phyloP scores from a whole-genome alignment of 1,139 yeast genomes.

The Martiniozyma asiatica region DNA sequence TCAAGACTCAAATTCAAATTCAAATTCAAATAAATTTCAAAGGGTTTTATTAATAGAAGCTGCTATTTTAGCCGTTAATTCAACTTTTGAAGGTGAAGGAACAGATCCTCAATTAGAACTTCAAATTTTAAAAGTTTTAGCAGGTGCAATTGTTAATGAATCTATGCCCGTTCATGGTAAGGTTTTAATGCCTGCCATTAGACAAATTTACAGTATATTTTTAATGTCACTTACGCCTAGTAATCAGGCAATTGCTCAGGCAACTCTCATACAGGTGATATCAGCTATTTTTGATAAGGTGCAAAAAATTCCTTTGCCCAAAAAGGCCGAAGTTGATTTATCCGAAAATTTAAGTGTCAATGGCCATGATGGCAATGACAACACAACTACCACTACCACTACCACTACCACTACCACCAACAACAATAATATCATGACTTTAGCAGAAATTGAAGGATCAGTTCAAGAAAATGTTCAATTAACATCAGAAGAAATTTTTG shows the following conservation, averaged over 20 bases:
- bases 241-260: slow-evolving; percentile 93
- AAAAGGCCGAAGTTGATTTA: slow-evolving; percentile 5
- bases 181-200: slow-evolving; percentile 73
- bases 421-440: slow-evolving; percentile 29
- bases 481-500: slow-evolving; percentile 34
- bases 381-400: not conserved
- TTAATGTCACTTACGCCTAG: slow-evolving; percentile 69
- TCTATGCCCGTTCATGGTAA: slow-evolving; percentile 87
- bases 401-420: no score
- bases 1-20: slow-evolving; percentile 16
- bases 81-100: slow-evolving; percentile 84
- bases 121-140: slow-evolving; percentile 84
- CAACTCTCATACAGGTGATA: slow-evolving; percentile 83
- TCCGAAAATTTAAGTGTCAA: no score
- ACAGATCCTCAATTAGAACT: slow-evolving; percentile 82
- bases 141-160: slow-evolving; percentile 74
- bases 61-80: slow-evolving; percentile 74
- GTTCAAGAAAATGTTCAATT: slow-evolving; percentile 52
- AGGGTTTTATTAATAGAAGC: slow-evolving; percentile 65
- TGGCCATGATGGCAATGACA: slow-evolving; percentile 1
- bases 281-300: slow-evolving; percentile 77
- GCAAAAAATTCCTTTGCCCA: slow-evolving; percentile 17
- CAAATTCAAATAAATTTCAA: no score
- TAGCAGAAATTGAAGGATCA: slow-evolving; percentile 25
- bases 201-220: slow-evolving; percentile 88